A percentile compares a stretch with the other conserved stretches of the same genome.
Conservation (phyloP, 2,329 filamentous ascomycete species). For the Neonectria sp. region DNA sequence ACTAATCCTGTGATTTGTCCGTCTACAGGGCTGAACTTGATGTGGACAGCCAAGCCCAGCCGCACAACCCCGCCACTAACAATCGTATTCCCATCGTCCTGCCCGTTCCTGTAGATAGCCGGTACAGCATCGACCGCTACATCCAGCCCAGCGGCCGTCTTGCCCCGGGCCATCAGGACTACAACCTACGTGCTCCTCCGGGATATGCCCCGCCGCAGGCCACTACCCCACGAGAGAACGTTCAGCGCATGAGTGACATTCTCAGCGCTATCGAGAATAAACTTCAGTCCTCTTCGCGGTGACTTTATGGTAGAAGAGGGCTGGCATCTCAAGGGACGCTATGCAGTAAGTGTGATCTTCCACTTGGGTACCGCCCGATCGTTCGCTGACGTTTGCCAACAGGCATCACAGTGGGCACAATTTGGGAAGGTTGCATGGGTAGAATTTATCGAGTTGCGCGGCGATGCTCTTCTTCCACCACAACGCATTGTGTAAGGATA, state of each 20-base stretch:
- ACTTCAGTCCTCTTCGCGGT: slow-evolving; percentile 12
- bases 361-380: too few relatives aligned
- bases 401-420: too few relatives aligned
- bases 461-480: too few relatives aligned
- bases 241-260: slow-evolving; percentile 29
- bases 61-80: slow-evolving; percentile 5
- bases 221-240: slow-evolving; percentile 1
- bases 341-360: neutral
- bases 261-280: slow-evolving; percentile 26
- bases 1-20: slow-evolving; percentile 22
- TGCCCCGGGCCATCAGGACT: slow-evolving; percentile 28
- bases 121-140: slow-evolving; percentile 32
- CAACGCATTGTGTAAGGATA: neutral
- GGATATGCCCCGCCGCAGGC: slow-evolving; percentile 20
- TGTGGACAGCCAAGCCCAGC: slow-evolving; percentile 4
- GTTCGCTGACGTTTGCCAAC: neutral
- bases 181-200: slow-evolving; percentile 29
- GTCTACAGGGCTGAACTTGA: slow-evolving; percentile 18
- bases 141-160: slow-evolving; percentile 11
- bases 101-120: slow-evolving; percentile 18
- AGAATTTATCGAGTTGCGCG: neutral
- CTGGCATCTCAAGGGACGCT: neutral
- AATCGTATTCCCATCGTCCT: neutral
- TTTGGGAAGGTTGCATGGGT: neutral
- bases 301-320: slow-evolving; percentile 8